Conservation (phyloP, 208 protist species). For the Sergeia podlipaevii region DNA sequence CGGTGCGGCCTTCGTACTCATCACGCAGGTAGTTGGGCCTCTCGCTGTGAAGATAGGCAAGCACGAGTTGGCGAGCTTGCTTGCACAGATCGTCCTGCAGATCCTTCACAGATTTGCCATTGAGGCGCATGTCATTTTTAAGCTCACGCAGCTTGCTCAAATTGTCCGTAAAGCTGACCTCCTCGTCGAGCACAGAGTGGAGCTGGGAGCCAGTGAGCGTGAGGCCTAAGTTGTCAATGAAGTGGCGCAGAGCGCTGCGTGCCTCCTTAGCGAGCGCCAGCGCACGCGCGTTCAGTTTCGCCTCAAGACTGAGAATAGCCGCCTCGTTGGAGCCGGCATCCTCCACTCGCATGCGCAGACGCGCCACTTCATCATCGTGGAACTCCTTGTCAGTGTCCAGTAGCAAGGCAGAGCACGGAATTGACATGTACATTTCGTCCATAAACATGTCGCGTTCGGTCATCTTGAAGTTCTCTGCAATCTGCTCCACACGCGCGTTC, state of each 20-base stretch:
- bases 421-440: constrained; percentile 30
- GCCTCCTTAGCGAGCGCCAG: constrained; percentile 51
- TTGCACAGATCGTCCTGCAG: constrained; percentile 21
- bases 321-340: constrained; percentile 36
- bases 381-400: constrained; percentile 35
- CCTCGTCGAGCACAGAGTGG: constrained; percentile 56
- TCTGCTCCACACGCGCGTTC: constrained; percentile 53
- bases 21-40: constrained; percentile 19
- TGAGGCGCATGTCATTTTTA: constrained; percentile 36
- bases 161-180: constrained; percentile 39
- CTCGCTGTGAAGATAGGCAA: constrained; percentile 14
- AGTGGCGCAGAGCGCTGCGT: constrained; percentile 46
- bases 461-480: constrained; percentile 48
- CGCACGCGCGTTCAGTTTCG: constrained; percentile 57
- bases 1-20: constrained; percentile 23
- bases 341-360: constrained; percentile 35
- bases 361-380: constrained; percentile 52
- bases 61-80: constrained; percentile 8
- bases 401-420: constrained; percentile 49
- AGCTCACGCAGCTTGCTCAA: constrained; percentile 58
- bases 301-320: constrained; percentile 60
- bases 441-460: constrained; percentile 58
- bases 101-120: constrained; percentile 38
- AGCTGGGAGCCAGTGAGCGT: too few relatives aligned
- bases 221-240: constrained; percentile 37